These are phyloP conservation scores for Cyberlindnera japonica DNA, from an alignment of 805 yeast species.

Conservation along the genomic window DNA sequence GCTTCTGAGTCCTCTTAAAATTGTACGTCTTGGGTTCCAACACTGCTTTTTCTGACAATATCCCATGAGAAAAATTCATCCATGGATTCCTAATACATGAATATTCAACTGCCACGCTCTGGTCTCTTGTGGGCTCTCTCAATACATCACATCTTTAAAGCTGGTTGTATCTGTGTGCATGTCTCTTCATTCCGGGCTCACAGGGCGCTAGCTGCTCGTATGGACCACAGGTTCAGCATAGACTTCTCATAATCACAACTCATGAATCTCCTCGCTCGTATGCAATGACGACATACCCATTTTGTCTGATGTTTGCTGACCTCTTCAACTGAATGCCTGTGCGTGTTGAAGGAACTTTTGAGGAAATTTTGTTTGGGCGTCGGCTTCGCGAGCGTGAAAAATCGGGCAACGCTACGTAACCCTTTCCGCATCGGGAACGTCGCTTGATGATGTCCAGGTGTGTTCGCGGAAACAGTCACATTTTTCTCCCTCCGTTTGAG, in stretches of 20 bases:
- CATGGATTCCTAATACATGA: too few relatives aligned
- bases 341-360: slow-evolving; percentile 14
- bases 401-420: slow-evolving; percentile 13
- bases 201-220: neutral
- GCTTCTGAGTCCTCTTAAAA: too few relatives aligned
- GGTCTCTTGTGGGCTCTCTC: too few relatives aligned
- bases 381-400: slow-evolving; percentile 10
- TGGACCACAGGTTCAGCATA: neutral
- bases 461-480: slow-evolving; percentile 15
- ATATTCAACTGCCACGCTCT: too few relatives aligned
- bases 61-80: too few relatives aligned
- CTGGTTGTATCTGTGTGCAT: too few relatives aligned
- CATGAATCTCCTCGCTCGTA: neutral
- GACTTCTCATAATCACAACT: neutral
- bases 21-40: too few relatives aligned
- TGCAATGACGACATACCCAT: slow-evolving; percentile 12
- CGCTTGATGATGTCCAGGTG: slow-evolving; percentile 15
- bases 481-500: too few relatives aligned
- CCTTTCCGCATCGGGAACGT: slow-evolving; percentile 2
- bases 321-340: slow-evolving; percentile 2
- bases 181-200: too few relatives aligned
- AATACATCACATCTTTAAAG: too few relatives aligned
- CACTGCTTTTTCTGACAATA: too few relatives aligned
- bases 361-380: slow-evolving; percentile 23
- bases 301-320: slow-evolving; percentile 15